Base-by-base conservation (phyloP, 2,329 filamentous ascomycete species). In the Cyanodermella asteris region DNA sequence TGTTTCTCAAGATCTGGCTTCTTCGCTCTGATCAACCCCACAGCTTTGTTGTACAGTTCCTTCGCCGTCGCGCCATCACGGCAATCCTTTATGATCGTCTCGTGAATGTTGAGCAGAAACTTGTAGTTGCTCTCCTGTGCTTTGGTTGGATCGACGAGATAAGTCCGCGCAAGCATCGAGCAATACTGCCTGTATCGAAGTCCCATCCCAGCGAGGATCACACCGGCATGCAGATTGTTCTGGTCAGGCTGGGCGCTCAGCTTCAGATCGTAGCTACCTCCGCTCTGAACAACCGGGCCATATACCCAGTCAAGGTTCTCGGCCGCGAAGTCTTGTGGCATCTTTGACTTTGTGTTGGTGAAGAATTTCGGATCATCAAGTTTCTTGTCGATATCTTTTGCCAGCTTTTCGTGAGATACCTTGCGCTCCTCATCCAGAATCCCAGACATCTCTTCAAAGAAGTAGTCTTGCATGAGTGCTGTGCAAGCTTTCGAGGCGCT, bases 401-500 rank as follows among this genome's bases (percentile, higher is more conserved):
- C 71, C 6, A 97, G 62, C 3, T 64, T 62, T 35, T 72, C 77
- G 51, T 97, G 87, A 34, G 81, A 87, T 44, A 94, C 80, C 45
- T 91, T 91, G 59, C 91, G 93, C 49, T 94, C 90, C 37, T 82
- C 74, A 43, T 97, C 87, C 31, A 97, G 67, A 26, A 94, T 74
- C 38, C 76, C 74, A 25, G 84, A 91, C 82, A 97, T 94, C 47
- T 93, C 82, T 44, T 97, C 87, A 36, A 97, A 72, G 47, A 94
- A 94, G 50, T 87, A 97, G 31, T 84, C 80, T 25, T 80, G 80
- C 72, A 94, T 90, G 31, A 94, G 59, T 30, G 81, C 82, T 36
- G 90, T 84, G 38, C 82, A 93, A 23, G 87, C 84, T 44, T 87
- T 76, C 28, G 87, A 87, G 4, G 84, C 81, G 37, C 84, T 90